These are phyloP conservation scores for Fraxinus floribunda DNA, from an alignment of 305 asterid species.

Conservation along the genomic window DNA sequence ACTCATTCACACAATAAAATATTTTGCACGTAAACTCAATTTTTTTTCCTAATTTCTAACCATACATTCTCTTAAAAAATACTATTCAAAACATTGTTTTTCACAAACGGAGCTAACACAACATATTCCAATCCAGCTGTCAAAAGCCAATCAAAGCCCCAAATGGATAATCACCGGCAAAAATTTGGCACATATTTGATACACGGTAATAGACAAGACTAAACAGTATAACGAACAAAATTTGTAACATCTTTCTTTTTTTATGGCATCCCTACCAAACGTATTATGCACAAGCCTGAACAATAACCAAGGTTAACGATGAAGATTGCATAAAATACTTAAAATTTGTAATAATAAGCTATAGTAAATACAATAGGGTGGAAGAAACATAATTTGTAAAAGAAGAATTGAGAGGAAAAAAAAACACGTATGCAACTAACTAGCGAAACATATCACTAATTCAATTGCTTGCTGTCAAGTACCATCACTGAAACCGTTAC, in stretches of 20 bases:
- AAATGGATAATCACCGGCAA: not conserved
- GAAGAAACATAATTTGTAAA: not conserved
- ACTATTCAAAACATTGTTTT: not conserved
- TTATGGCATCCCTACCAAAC: not conserved
- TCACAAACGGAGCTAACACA: not conserved
- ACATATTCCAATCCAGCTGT: not conserved
- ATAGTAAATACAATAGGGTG: not conserved
- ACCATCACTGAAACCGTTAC: slow-evolving; percentile 36
- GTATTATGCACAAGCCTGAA: not conserved
- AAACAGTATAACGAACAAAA: not conserved
- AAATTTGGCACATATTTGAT: not conserved
- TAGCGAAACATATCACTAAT: not conserved
- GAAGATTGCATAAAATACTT: not conserved
- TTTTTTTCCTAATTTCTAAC: not conserved
- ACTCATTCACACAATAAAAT: not conserved
- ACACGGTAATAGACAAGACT: not conserved
- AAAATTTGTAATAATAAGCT: not conserved
- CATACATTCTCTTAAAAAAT: not conserved
- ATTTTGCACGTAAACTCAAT: too few relatives aligned
- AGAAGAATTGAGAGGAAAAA: not conserved
- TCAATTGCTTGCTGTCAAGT: not conserved
- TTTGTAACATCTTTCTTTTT: not conserved
- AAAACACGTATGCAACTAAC: not conserved
- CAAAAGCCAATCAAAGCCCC: not conserved
- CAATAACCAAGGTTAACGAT: not conserved